Conservation (phyloP, 129 eudicot species). For the Heracleum sosnowskyi region DNA sequence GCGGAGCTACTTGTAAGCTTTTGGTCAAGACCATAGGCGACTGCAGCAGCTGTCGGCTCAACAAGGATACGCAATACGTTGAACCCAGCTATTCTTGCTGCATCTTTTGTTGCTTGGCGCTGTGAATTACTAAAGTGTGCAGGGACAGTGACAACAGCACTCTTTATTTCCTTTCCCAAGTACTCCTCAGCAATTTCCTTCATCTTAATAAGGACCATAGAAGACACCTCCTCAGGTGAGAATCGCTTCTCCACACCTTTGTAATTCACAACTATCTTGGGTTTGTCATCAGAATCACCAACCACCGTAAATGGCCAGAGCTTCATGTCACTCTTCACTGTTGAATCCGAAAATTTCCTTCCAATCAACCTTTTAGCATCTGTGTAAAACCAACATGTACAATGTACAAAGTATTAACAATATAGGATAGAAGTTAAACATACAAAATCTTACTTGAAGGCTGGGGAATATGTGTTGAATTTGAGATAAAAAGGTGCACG, state of each 20-base stretch:
- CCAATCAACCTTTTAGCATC: conserved; percentile 16
- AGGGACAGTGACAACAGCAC: conserved; percentile 12
- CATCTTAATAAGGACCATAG: conserved; percentile 11
- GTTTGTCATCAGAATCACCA: conserved; percentile 1
- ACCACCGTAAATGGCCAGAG: conserved; percentile 13
- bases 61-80: not conserved
- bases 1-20: not conserved
- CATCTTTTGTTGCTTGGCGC: conserved; percentile 14
- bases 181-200: conserved; percentile 7
- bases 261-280: conserved; percentile 9
- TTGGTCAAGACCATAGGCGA: not conserved
- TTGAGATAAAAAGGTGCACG: not conserved
- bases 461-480: not conserved
- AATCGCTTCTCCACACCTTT: conserved; percentile 11
- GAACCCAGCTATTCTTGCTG: conserved; percentile 6
- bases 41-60: conserved; percentile 1
- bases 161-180: not conserved
- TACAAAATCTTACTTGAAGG: not conserved
- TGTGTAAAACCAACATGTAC: not conserved
- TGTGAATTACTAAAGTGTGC: conserved; percentile 10
- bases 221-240: conserved; percentile 13
- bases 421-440: not conserved
- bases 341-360: conserved; percentile 1
- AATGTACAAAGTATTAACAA: no score
- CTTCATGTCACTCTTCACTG: conserved; percentile 7